Evolutionary conservation across 2,329 filamentous ascomycete genomes (phyloP).

Genomic region (Alternaria arbusti): DNA sequence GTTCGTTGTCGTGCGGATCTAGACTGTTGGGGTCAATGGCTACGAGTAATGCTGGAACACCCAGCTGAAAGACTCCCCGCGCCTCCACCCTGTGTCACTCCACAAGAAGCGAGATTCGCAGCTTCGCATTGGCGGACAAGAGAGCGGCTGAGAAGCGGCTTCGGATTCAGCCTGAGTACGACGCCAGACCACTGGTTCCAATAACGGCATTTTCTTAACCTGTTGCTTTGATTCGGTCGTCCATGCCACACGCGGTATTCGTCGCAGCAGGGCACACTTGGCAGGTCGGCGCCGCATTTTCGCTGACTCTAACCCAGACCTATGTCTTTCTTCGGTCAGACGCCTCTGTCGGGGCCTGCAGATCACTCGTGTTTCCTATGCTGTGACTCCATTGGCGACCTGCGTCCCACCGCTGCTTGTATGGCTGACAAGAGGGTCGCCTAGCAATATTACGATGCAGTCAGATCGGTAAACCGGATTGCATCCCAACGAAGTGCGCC

Average conservation of each 20-base stretch:
- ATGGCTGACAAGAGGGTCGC: slow-evolving; percentile 32
- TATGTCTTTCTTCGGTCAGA: slow-evolving; percentile 11
- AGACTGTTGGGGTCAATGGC: slow-evolving; percentile 15
- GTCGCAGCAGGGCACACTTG: slow-evolving; percentile 13
- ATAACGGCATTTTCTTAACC: background rate
- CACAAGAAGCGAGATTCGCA: slow-evolving; percentile 21
- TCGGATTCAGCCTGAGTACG: slow-evolving; percentile 11
- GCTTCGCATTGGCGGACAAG: slow-evolving; percentile 3
- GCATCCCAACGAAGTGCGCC: slow-evolving; percentile 24
- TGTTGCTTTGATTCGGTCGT: slow-evolving; percentile 2
- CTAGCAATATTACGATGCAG: slow-evolving; percentile 27
- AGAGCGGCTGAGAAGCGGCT: slow-evolving; percentile 26
- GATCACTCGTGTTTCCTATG: slow-evolving; percentile 20
- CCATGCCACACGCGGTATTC: slow-evolving; percentile 8
- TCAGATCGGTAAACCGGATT: slow-evolving; percentile 31
- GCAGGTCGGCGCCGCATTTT: slow-evolving; percentile 6
- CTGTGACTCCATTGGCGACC: slow-evolving; percentile 30
- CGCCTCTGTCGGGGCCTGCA: slow-evolving; percentile 22
- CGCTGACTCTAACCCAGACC: background rate
- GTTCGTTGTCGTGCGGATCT: slow-evolving; percentile 12
- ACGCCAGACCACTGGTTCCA: slow-evolving; percentile 8
- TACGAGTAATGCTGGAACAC: slow-evolving; percentile 14
- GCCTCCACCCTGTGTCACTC: slow-evolving; percentile 21
- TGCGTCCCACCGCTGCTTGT: slow-evolving; percentile 30
- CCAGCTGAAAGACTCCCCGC: slow-evolving; percentile 27